phyloP scores from a whole-genome alignment of 1,139 yeast species.

The Casaregolazyma lundiana region DNA sequence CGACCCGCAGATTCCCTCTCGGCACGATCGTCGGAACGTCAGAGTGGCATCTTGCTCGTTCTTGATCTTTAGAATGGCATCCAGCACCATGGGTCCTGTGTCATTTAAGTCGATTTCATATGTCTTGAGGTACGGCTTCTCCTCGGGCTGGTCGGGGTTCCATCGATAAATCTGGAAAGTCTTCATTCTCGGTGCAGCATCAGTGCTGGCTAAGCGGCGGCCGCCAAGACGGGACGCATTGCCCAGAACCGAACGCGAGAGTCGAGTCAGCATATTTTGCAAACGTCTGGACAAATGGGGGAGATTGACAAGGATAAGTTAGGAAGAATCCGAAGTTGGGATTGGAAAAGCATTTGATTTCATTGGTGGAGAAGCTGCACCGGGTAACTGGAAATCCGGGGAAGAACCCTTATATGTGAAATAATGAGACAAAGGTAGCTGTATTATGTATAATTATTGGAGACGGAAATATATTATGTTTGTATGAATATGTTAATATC shows the following conservation, averaged over 20 bases:
- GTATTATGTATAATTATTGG: too few relatives aligned
- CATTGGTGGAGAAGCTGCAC: not conserved
- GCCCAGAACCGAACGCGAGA: not conserved
- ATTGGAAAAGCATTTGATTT: not conserved
- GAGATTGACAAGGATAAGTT: not conserved
- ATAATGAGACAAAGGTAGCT: too few relatives aligned
- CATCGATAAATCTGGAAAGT: slow-evolving; percentile 93
- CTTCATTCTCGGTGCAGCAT: slow-evolving; percentile 54
- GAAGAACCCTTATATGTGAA: not conserved
- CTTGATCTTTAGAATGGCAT: slow-evolving; percentile 89
- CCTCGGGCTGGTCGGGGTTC: slow-evolving; percentile 96
- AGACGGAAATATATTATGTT: too few relatives aligned
- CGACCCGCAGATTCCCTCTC: slow-evolving; percentile 99
- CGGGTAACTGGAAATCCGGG: not conserved
- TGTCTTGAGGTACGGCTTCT: slow-evolving; percentile 80
- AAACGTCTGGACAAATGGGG: not conserved
- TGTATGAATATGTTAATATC: too few relatives aligned
- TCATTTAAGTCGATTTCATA: slow-evolving; percentile 81
- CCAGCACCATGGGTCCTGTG: slow-evolving; percentile 98
- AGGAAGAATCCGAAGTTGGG: not conserved
- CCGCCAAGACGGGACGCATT: slow-evolving; percentile 13
- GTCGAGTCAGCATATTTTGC: not conserved
- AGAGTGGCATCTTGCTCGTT: slow-evolving; percentile 94
- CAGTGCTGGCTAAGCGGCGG: slow-evolving; percentile 30
- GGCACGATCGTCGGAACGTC: slow-evolving; percentile 96